Evolutionary conservation across 352 stramenopile genomes (phyloP).

Genomic region (Thalassiosira mediterranea): DNA sequence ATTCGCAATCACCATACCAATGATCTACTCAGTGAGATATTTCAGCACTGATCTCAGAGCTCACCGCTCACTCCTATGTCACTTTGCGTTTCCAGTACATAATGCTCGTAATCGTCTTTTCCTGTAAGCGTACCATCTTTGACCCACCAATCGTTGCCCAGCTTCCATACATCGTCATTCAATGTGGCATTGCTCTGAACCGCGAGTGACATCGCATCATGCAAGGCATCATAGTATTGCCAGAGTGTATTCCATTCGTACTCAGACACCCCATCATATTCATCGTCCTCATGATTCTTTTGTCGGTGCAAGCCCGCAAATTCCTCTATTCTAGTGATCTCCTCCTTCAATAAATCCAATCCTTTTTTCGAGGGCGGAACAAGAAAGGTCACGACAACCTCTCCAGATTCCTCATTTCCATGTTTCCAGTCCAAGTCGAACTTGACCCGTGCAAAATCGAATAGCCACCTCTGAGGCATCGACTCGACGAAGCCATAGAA

Average conservation of each 20-base stretch:
- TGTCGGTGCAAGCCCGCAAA: constrained; percentile 5
- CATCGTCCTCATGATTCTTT: not conserved
- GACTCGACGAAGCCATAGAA: constrained; percentile 70
- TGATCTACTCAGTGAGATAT: too few relatives aligned
- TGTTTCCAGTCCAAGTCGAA: constrained; percentile 30
- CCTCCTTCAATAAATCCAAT: constrained; percentile 15
- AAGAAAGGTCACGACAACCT: constrained; percentile 32
- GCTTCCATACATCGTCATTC: constrained; percentile 17
- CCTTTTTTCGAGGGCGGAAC: constrained; percentile 30
- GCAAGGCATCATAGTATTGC: constrained; percentile 40
- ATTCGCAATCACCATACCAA: too few relatives aligned
- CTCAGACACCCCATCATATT: not conserved
- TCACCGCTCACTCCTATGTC: too few relatives aligned
- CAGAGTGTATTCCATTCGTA: constrained; percentile 33
- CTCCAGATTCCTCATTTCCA: constrained; percentile 14
- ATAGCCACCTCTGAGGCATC: constrained; percentile 60
- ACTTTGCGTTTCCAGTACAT: too few relatives aligned
- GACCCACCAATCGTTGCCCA: constrained; percentile 36
- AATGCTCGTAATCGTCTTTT: constrained; percentile 19
- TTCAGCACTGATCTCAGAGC: too few relatives aligned
- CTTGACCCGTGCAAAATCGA: constrained; percentile 34
- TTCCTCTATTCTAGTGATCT: constrained; percentile 18
- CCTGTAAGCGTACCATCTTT: constrained; percentile 12
- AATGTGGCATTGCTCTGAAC: constrained; percentile 23
- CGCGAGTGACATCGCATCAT: constrained; percentile 25